Conservation (phyloP, 768 basidiomycete species). For the Trametes coccinea region DNA sequence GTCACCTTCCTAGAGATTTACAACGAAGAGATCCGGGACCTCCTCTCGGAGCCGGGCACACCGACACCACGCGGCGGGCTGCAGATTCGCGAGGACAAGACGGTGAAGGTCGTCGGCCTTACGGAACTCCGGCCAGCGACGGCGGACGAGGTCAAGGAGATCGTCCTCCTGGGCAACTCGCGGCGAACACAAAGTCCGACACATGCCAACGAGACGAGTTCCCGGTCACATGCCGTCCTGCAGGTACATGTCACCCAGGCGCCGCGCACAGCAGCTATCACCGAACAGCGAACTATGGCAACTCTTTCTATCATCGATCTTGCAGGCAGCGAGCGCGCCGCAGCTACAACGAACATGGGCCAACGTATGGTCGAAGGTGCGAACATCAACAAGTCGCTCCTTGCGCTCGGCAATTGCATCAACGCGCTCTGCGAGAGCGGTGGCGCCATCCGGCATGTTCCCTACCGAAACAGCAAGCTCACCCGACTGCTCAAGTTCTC, state of each 20-base stretch:
- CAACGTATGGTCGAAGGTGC: conserved; percentile 98
- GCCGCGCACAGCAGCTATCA: conserved; percentile 81
- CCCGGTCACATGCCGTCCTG: conserved; percentile 95
- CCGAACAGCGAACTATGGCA: conserved; percentile 80
- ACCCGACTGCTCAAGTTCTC: conserved; percentile 97
- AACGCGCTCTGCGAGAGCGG: conserved; percentile 97
- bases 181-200: conserved; percentile 92
- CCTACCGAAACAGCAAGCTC: conserved; percentile 97
- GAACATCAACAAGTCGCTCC: conserved; percentile 98
- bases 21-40: conserved; percentile 97
- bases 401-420: conserved; percentile 97
- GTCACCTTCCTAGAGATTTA: conserved; percentile 99
- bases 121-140: conserved; percentile 77
- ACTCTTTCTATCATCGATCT: conserved; percentile 98
- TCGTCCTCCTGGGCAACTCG: conserved; percentile 86
- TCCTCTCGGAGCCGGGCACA: conserved; percentile 75
- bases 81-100: conserved; percentile 91
- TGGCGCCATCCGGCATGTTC: conserved; percentile 84
- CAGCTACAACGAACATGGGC: conserved; percentile 96
- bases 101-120: conserved; percentile 86
- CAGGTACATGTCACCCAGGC: conserved; percentile 92
- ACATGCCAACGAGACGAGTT: conserved; percentile 94
- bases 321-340: conserved; percentile 95
- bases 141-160: conserved; percentile 92
- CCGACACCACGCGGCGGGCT: conserved; percentile 78